Conservation (phyloP, 108 stramenopile genomes). For the Epithemia pelagica region DNA sequence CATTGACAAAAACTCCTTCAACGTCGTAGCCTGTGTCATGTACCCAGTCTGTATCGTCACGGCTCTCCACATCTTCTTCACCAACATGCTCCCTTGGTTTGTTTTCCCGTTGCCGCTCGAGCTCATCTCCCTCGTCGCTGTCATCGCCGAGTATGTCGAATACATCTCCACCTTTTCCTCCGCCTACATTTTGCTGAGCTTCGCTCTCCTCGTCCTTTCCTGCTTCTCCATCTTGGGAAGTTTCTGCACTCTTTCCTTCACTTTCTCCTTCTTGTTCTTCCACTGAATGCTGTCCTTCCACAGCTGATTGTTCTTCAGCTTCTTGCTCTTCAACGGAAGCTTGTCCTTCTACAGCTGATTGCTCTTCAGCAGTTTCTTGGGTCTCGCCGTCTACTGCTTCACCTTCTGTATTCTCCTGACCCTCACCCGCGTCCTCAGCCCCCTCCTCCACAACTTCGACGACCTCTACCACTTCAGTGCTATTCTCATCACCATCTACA, state of each 20-base stretch:
- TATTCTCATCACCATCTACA: background rate
- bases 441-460: background rate
- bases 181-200: background rate
- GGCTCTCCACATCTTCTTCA: background rate
- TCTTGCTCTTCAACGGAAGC: background rate
- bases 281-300: background rate
- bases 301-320: background rate
- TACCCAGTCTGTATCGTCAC: background rate
- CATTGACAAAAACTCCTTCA: background rate
- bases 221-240: background rate
- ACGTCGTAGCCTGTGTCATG: background rate
- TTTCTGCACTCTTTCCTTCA: background rate
- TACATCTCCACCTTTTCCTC: background rate
- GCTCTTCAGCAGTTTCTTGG: background rate
- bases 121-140: background rate
- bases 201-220: background rate
- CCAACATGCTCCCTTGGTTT: no score
- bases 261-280: background rate
- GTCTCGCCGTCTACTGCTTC: background rate
- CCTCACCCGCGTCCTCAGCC: background rate
- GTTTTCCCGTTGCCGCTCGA: background rate
- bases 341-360: background rate
- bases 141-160: background rate
- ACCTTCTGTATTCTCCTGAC: background rate
- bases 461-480: background rate